Evolutionary conservation across 768 basidiomycete genomes (phyloP).

Genomic region (Lactifluus volemus): DNA sequence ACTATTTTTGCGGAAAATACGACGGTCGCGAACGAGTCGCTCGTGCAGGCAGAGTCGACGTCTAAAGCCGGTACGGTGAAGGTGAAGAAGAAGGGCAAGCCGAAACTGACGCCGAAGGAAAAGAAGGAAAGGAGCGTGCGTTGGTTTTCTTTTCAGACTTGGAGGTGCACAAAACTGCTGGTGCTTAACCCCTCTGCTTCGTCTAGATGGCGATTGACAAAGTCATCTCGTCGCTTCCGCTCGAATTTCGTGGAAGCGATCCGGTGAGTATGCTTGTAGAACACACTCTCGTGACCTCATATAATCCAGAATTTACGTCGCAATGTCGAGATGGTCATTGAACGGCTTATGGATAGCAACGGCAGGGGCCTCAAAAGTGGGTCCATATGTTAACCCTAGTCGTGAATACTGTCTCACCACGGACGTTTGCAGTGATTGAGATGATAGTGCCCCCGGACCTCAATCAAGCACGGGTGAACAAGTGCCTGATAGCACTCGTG

Average conservation of each 20-base stretch:
- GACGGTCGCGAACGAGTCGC: slow-evolving; percentile 34
- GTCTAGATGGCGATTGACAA: slow-evolving; percentile 54
- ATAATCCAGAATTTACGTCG: slow-evolving; percentile 52
- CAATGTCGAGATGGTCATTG: slow-evolving; percentile 75
- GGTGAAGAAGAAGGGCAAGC: slow-evolving; percentile 45
- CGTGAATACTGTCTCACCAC: not conserved
- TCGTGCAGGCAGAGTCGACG: slow-evolving; percentile 18
- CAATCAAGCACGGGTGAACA: slow-evolving; percentile 86
- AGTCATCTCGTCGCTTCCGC: slow-evolving; percentile 65
- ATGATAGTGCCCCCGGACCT: slow-evolving; percentile 74
- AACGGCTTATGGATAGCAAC: slow-evolving; percentile 58
- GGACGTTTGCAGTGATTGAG: slow-evolving; percentile 48
- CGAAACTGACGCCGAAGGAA: slow-evolving; percentile 67
- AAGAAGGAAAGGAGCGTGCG: slow-evolving; percentile 74
- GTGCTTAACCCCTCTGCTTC: not conserved
- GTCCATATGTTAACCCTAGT: slow-evolving; percentile 14
- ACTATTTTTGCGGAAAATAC: slow-evolving; percentile 27
- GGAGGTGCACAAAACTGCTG: not conserved
- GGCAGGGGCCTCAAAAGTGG: slow-evolving; percentile 54
- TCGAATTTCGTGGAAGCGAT: slow-evolving; percentile 88
- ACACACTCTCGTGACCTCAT: not conserved
- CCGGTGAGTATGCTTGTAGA: slow-evolving; percentile 42
- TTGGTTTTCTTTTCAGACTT: not conserved
- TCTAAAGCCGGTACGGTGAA: slow-evolving; percentile 31
- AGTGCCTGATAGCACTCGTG: slow-evolving; percentile 86